Evolutionary conservation across 73 alveolate genomes (phyloP).

Genomic region (Blepharisma japonicum): DNA sequence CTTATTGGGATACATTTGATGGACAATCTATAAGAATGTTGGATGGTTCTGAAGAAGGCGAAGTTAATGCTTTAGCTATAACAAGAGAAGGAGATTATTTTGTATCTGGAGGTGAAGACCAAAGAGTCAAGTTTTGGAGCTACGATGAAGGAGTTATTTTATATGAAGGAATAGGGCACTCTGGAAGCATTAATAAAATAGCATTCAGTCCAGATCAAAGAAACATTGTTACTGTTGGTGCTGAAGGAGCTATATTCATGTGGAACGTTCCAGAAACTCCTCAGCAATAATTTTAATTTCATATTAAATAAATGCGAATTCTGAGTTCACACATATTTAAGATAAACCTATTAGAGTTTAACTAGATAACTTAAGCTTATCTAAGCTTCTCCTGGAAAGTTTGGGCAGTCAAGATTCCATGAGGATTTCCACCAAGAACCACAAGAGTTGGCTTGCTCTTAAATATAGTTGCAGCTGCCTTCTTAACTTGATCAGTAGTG

Average conservation of each 20-base stretch:
- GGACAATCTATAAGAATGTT: conserved; percentile 89
- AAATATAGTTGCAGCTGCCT: conserved; percentile 31
- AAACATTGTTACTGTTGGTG: conserved; percentile 79
- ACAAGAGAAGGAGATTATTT: conserved; percentile 92
- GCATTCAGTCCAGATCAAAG: conserved; percentile 73
- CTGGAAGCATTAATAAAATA: conserved; percentile 82
- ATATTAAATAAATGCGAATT: no score
- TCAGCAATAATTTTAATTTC: no score
- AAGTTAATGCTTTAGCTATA: conserved; percentile 89
- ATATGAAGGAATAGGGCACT: conserved; percentile 87
- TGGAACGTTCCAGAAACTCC: conserved; percentile 81
- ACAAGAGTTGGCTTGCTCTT: conserved; percentile 40
- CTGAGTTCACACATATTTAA: no score
- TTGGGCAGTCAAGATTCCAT: conserved; percentile 42
- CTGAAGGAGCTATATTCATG: conserved; percentile 92
- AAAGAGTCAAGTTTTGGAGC: conserved; percentile 88
- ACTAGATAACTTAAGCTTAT: not conserved
- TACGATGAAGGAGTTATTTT: conserved; percentile 85
- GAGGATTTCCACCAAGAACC: conserved; percentile 44
- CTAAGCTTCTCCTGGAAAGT: conserved; percentile 1
- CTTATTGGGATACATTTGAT: conserved; percentile 92
- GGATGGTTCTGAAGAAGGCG: conserved; percentile 95
- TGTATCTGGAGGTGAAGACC: conserved; percentile 94
- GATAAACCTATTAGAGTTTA: no score
- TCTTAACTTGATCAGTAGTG: conserved; percentile 39